Evolutionary conservation across 495 filamentous ascomycete genomes (phyloP).

Genomic region (Neurospora sp.): DNA sequence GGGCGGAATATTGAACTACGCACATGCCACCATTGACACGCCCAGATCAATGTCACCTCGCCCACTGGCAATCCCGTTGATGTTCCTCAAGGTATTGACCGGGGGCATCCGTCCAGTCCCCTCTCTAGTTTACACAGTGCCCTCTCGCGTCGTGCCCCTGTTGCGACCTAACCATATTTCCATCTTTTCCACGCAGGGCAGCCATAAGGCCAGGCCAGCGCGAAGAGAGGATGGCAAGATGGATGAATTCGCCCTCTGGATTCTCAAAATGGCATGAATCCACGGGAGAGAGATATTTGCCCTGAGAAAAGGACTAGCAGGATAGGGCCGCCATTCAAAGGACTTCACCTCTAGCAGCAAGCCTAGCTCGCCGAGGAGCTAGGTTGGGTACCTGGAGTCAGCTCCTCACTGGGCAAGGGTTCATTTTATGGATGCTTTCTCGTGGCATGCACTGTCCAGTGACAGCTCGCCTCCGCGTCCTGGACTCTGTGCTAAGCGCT

Average conservation of each 20-base stretch:
- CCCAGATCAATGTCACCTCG: constrained; percentile 16
- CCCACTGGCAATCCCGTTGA: constrained; percentile 1
- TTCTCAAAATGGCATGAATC: neutral
- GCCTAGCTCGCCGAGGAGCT: neutral
- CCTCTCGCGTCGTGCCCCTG: neutral
- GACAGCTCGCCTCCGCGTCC: constrained; percentile 13
- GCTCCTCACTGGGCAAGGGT: constrained; percentile 3
- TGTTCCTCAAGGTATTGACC: constrained; percentile 16
- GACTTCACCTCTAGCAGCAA: neutral
- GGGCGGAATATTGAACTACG: constrained; percentile 27
- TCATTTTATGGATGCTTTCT: constrained; percentile 22
- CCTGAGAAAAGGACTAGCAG: neutral
- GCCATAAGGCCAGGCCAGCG: neutral
- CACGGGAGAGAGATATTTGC: neutral
- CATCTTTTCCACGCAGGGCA: constrained; percentile 11
- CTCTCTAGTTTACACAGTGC: constrained; percentile 2
- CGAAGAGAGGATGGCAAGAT: constrained; percentile 1
- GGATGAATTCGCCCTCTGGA: constrained; percentile 1
- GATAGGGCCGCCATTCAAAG: neutral
- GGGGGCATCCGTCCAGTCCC: constrained; percentile 10
- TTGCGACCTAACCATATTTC: neutral
- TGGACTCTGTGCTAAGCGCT: constrained; percentile 21
- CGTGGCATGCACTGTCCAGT: constrained; percentile 16
- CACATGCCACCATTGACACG: constrained; percentile 16
- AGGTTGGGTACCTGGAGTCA: neutral